Evolutionary conservation across 306 rosid species (phyloP), one percentile per base, ranked within the genome.

Genomic region (Prunus davidiana): DNA sequence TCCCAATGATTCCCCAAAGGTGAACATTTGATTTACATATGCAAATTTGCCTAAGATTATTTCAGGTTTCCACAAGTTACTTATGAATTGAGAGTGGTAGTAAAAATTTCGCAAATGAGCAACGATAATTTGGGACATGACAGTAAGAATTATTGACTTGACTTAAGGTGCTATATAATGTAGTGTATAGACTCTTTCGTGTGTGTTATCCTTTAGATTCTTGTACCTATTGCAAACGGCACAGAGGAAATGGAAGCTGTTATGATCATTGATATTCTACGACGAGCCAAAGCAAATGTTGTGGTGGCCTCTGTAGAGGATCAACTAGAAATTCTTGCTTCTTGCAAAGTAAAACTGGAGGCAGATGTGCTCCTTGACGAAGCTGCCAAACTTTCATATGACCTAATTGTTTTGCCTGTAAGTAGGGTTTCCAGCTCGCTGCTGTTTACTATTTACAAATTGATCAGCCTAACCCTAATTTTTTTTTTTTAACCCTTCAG

Each of bases 231-330:
- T 70, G 97, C 97, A 32, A 74, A 88, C 75, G 98, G 97, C 68
- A 79, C 86, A 4, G 98, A 95, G 91, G 98, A 95, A 88, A 92
- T 95, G 97, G 97, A 95, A 88, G 97, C 97, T 66, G 72, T 89
- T 14, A 89, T 89, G 74, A 89, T 92, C 62, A 87, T 95, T 69
- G 96, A 90, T 80, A 76, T 92, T 76, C 91, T 95, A 65, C 89
- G 93, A 41, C 75, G 91, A 75, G 97, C 97, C 55, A 84, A 95
- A 78, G 96, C 92, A 77, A 67, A 92, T 81, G 98, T 92, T 67
- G 92, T 90, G 61, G 97, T 92, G 85, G 97, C 96, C 56, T 88
- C 98, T 84, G 79, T 90, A 69, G 97, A 83, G 84, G 88, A 90
- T 49, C 82, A 83, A 81, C 86, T 90, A 68, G 89, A 90, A 74